Evolutionary conservation across 345 rosid species (phyloP), one percentile per base, ranked within the genome.

Genomic region (Euphorbia lathyris): DNA sequence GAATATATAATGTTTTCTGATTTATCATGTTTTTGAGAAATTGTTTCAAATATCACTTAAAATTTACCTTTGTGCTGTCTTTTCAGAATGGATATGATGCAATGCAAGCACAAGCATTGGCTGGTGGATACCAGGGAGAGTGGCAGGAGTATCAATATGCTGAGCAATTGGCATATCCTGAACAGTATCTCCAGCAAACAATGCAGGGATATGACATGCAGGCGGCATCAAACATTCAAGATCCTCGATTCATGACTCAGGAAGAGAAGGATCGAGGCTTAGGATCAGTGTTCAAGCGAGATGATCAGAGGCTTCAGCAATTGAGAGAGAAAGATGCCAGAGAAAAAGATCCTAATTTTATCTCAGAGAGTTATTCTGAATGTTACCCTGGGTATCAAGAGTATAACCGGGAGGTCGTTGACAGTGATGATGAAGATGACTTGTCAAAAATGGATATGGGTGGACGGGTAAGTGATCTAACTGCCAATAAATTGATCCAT

Each of bases 371-470:
- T 73, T 95, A 95, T 77, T 95, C 99, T 40, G 99, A 95, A 85
- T 95, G 99, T 80, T 95, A 95, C 81, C 99, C 99, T 1, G 97
- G 97, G 69, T 92, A 91, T 84, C 98, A 94, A 78, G 97, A 94
- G 77, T 94, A 91, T 72, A 91, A 90, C 78, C 92, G 93, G 71
- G 98, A 94, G 85, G 60, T 94, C 8, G 91, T 88, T 9, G 97
- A 87, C 76, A 94, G 98, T 45, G 98, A 94, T 48, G 97, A 94
- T 27, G 98, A 94, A 75, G 96, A 82, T 79, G 98, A 94, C 80
- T 78, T 94, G 76, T 84, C 97, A 14, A 94, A 94, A 74, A 94
- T 94, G 98, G 98, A 94, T 79, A 91, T 90, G 98, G 98, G 97
- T 61, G 98, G 98, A 70, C 88, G 93, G 80, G 98, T 91, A 83